Evolutionary conservation across 495 filamentous ascomycete species (phyloP).

Genomic region (Tuber brumale): DNA sequence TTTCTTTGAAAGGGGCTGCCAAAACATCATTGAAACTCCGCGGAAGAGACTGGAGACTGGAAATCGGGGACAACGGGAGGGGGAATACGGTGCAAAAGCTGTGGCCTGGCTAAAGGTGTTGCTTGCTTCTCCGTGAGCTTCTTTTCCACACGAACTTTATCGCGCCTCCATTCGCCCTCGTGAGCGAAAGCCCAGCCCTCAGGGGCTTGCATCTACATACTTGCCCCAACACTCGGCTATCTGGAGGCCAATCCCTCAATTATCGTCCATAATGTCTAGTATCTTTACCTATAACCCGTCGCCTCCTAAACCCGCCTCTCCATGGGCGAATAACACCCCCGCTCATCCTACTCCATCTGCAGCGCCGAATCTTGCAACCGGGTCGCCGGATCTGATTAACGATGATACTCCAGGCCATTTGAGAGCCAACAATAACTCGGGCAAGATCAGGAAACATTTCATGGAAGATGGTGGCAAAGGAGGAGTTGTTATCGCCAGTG

Average conservation of each 20-base stretch:
- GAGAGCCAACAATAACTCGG: constrained; percentile 38
- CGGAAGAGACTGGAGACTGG: not conserved
- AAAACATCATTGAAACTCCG: constrained; percentile 8
- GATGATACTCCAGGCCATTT: constrained; percentile 44
- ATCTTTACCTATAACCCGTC: constrained; percentile 93
- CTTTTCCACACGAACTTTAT: not conserved
- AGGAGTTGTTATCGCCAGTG: constrained; percentile 58
- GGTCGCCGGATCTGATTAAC: constrained; percentile 14
- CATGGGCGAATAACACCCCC: constrained; percentile 54
- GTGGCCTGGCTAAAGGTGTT: not conserved
- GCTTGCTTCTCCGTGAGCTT: constrained; percentile 1
- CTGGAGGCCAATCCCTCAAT: not conserved
- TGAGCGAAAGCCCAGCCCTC: constrained; percentile 14
- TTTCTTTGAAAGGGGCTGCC: not conserved
- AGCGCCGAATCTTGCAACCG: constrained; percentile 13
- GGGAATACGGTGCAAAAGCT: constrained; percentile 7
- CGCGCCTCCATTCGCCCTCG: constrained; percentile 20
- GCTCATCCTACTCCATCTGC: constrained; percentile 25
- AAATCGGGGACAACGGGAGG: constrained; percentile 15
- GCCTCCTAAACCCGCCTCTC: constrained; percentile 78
- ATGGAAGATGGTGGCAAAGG: constrained; percentile 42
- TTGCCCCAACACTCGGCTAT: constrained; percentile 3
- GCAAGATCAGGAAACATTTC: constrained; percentile 39
- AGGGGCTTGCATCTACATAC: constrained; percentile 4
- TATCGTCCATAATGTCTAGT: constrained; percentile 64